Evolutionary conservation across 805 yeast genomes (phyloP).

Genomic region (Hanseniaspora mollemarum): DNA sequence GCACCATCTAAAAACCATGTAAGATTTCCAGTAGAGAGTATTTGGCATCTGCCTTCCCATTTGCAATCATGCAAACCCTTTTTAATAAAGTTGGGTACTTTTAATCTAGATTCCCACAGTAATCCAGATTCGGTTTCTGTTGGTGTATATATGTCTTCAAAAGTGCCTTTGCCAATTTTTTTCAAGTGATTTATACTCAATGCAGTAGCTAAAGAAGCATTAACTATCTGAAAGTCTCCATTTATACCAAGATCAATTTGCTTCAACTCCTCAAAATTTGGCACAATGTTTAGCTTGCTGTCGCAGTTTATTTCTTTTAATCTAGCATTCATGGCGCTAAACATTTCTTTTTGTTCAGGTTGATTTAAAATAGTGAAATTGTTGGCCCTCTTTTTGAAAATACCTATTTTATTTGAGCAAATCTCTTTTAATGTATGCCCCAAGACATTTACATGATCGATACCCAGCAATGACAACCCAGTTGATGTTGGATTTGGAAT

Average conservation of each 20-base stretch:
- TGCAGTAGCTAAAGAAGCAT: slow-evolving; percentile 79
- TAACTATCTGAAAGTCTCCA: slow-evolving; percentile 73
- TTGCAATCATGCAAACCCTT: slow-evolving; percentile 53
- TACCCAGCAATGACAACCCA: slow-evolving; percentile 77
- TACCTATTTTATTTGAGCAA: slow-evolving; percentile 95
- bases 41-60: slow-evolving; percentile 97
- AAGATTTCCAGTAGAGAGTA: slow-evolving; percentile 37
- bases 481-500: slow-evolving; percentile 69
- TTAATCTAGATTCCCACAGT: slow-evolving; percentile 3
- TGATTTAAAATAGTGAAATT: slow-evolving; percentile 59
- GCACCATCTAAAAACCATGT: slow-evolving; percentile 95
- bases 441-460: slow-evolving; percentile 78
- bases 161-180: slow-evolving; percentile 23
- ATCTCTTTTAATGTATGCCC: slow-evolving; percentile 82
- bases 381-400: slow-evolving; percentile 55
- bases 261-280: slow-evolving; percentile 32
- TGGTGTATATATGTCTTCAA: background rate
- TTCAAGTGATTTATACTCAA: slow-evolving; percentile 48
- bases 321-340: slow-evolving; percentile 48
- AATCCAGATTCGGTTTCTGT: slow-evolving; percentile 15
- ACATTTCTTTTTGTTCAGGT: slow-evolving; percentile 36
- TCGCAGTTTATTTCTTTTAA: slow-evolving; percentile 47
- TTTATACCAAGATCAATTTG: slow-evolving; percentile 51
- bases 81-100: slow-evolving; percentile 40
- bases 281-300: slow-evolving; percentile 43